Conservation (phyloP, 2,329 filamentous ascomycete species). For the Aspergillus calidoustus region DNA sequence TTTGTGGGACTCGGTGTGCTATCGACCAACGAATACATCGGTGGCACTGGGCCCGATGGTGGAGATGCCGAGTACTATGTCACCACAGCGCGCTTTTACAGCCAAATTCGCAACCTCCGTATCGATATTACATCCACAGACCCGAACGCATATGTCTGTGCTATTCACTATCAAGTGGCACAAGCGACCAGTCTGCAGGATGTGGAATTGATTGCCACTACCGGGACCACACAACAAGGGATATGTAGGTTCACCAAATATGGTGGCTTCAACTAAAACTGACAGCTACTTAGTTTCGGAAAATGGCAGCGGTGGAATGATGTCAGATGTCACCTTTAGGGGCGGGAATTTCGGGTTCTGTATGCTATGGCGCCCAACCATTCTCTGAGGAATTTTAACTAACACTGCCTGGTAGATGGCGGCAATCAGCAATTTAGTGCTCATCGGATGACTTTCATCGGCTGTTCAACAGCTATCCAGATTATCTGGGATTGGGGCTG, state of each 20-base stretch:
- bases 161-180: constrained; percentile 76
- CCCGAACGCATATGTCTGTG: constrained; percentile 51
- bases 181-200: constrained; percentile 74
- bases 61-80: constrained; percentile 65
- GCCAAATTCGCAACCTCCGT: constrained; percentile 72
- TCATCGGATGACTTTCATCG: constrained; percentile 57
- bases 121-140: constrained; percentile 64
- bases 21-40: constrained; percentile 74
- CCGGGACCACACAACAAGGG: constrained; percentile 10
- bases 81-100: constrained; percentile 55
- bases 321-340: constrained; percentile 62
- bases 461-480: constrained; percentile 56
- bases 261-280: not conserved
- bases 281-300: constrained; percentile 22
- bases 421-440: constrained; percentile 68
- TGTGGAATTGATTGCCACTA: constrained; percentile 11
- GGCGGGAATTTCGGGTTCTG: constrained; percentile 55
- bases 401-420: constrained; percentile 29
- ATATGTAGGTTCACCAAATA: not conserved
- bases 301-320: constrained; percentile 59
- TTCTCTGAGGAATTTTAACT: not conserved
- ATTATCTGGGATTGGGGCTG: constrained; percentile 63
- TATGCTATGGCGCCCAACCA: not conserved
- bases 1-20: constrained; percentile 82
- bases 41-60: constrained; percentile 13